Percentiles rank a stretch among this genome's conserved stretches.
phyloP scores from a whole-genome alignment of 768 basidiomycete genomes.

The Collybia sordida region DNA sequence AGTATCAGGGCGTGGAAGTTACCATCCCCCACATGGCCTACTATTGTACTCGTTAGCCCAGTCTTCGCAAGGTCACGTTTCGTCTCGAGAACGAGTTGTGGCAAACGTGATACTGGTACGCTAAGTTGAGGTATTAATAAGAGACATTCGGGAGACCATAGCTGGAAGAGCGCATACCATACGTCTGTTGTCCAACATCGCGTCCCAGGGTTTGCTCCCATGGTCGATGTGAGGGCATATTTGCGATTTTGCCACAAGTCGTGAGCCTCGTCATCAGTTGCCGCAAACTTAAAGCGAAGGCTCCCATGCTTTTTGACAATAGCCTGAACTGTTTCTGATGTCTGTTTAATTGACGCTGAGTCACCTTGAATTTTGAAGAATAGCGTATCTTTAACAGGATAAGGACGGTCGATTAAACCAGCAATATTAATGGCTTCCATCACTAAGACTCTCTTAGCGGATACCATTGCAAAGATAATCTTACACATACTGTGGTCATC shows the following conservation, averaged over 20 bases:
- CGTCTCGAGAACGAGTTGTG: slow-evolving; percentile 73
- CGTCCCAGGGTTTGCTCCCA: slow-evolving; percentile 61
- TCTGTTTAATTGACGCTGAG: slow-evolving; percentile 50
- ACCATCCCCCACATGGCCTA: slow-evolving; percentile 82
- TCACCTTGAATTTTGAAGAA: slow-evolving; percentile 94
- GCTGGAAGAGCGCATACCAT: slow-evolving; percentile 50
- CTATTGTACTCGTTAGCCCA: slow-evolving; percentile 64
- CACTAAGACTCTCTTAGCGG: slow-evolving; percentile 36
- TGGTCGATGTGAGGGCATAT: slow-evolving; percentile 71
- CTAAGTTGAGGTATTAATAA: slow-evolving; percentile 24
- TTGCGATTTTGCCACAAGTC: slow-evolving; percentile 86
- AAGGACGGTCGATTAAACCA: slow-evolving; percentile 58
- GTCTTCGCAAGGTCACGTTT: slow-evolving; percentile 69
- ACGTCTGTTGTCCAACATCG: slow-evolving; percentile 89
- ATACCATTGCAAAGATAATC: background rate
- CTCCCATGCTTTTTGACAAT: slow-evolving; percentile 73
- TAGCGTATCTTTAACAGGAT: slow-evolving; percentile 73
- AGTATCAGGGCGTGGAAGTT: slow-evolving; percentile 56
- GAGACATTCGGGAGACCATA: background rate
- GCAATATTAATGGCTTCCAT: slow-evolving; percentile 75
- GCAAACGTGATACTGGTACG: slow-evolving; percentile 69
- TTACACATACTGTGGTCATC: slow-evolving; percentile 63
- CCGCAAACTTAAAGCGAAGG: slow-evolving; percentile 67
- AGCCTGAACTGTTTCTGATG: slow-evolving; percentile 55
- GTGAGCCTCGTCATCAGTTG: slow-evolving; percentile 71